phyloP scores from a whole-genome alignment of 306 rosid species.

The Prunus kanzakura region DNA sequence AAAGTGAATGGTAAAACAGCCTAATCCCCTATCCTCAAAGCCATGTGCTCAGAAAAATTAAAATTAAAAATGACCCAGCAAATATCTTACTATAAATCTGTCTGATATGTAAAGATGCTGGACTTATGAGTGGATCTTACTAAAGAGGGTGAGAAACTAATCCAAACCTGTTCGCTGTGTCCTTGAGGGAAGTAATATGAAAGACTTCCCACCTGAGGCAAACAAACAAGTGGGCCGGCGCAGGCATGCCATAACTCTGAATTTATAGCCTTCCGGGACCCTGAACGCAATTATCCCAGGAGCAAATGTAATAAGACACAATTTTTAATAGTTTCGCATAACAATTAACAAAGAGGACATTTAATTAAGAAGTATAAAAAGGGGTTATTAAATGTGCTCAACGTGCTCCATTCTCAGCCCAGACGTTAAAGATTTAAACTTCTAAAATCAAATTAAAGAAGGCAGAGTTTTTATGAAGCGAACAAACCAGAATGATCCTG shows the following conservation, averaged over 20 bases:
- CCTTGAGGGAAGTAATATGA: conserved; percentile 97
- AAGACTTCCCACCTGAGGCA: conserved; percentile 87
- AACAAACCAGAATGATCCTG: conserved; percentile 81
- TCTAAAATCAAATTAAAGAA: not conserved
- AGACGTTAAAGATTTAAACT: not conserved
- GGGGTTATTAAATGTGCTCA: not conserved
- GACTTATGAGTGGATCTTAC: not conserved
- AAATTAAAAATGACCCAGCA: not conserved
- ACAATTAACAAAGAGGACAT: not conserved
- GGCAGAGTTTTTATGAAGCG: not conserved
- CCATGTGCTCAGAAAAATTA: not conserved
- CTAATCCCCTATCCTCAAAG: not conserved
- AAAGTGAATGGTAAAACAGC: not conserved
- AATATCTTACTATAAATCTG: not conserved
- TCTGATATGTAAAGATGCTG: not conserved
- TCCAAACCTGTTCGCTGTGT: conserved; percentile 88
- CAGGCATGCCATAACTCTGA: conserved; percentile 99
- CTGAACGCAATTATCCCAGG: conserved; percentile 38
- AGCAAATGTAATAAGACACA: not conserved
- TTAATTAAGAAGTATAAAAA: not conserved
- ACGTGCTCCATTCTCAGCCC: not conserved
- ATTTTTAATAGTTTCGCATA: not conserved
- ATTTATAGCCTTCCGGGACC: conserved; percentile 64
- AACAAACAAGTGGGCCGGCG: conserved; percentile 89
- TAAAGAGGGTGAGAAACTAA: not conserved